Evolutionary conservation across 2,329 filamentous ascomycete genomes (phyloP).

Genomic region (Claviceps africana): DNA sequence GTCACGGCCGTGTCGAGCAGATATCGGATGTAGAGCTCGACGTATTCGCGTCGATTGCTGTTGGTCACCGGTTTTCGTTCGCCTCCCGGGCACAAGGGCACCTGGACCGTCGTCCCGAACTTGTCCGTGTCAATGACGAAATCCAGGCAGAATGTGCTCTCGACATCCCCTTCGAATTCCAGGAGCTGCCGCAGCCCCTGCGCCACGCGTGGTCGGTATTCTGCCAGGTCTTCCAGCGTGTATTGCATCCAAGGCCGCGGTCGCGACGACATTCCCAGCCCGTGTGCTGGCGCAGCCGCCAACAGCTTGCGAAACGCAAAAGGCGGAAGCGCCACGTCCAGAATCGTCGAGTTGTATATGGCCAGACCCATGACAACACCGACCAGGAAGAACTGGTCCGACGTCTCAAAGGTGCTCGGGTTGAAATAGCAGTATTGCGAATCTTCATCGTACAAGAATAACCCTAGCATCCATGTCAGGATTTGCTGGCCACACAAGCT

Average conservation of each 20-base stretch:
- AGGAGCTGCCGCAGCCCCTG: slow-evolving; percentile 62
- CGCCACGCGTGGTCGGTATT: slow-evolving; percentile 65
- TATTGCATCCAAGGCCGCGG: slow-evolving; percentile 53
- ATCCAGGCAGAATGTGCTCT: slow-evolving; percentile 65
- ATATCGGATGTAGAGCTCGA: slow-evolving; percentile 70
- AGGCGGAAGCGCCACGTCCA: slow-evolving; percentile 76
- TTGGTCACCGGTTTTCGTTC: slow-evolving; percentile 70
- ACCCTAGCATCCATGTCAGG: no score
- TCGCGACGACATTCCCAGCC: slow-evolving; percentile 38
- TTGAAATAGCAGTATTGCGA: slow-evolving; percentile 91
- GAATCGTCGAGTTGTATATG: slow-evolving; percentile 88
- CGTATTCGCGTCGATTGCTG: slow-evolving; percentile 69
- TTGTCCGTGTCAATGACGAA: slow-evolving; percentile 66
- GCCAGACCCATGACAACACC: slow-evolving; percentile 78
- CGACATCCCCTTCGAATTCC: slow-evolving; percentile 73
- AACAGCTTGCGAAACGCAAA: slow-evolving; percentile 84
- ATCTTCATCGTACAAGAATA: slow-evolving; percentile 86
- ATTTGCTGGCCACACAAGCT: no score
- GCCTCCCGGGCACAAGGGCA: slow-evolving; percentile 62
- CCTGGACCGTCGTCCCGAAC: slow-evolving; percentile 52
- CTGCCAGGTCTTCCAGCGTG: slow-evolving; percentile 67
- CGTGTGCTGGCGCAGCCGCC: slow-evolving; percentile 54
- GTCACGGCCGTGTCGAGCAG: slow-evolving; percentile 64
- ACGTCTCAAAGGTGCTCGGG: slow-evolving; percentile 75
- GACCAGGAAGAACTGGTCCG: slow-evolving; percentile 82